These are phyloP conservation scores for Cinnamomum micranthum DNA, from an alignment of 164 flowering plant genomes.

Conservation along the genomic window DNA sequence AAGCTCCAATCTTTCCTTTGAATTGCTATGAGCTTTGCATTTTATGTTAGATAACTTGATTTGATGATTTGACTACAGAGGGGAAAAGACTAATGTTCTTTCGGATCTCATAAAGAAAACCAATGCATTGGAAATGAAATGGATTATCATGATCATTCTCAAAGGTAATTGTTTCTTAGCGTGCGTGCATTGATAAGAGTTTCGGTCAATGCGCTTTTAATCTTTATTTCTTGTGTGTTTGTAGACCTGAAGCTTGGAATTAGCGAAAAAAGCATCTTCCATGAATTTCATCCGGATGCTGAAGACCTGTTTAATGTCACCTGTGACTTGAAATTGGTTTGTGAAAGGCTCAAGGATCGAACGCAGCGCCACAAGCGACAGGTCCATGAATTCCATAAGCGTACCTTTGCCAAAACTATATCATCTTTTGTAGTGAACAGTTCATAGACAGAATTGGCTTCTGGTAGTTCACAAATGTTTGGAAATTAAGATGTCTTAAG, in stretches of 20 bases:
- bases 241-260: constrained; percentile 87
- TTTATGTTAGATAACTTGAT: neutral
- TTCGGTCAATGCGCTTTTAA: neutral
- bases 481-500: too few relatives aligned
- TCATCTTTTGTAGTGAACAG: neutral
- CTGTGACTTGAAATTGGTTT: constrained; percentile 89
- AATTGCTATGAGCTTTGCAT: neutral
- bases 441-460: too few relatives aligned
- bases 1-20: too few relatives aligned
- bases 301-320: constrained; percentile 98
- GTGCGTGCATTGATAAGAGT: neutral
- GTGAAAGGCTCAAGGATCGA: constrained; percentile 82
- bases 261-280: constrained; percentile 90
- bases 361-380: constrained; percentile 84
- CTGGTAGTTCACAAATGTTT: too few relatives aligned
- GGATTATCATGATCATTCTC: constrained; percentile 93
- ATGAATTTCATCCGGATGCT: constrained; percentile 98
- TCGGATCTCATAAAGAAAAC: constrained; percentile 74
- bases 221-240: neutral
- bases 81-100: constrained; percentile 64
- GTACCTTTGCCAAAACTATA: too few relatives aligned
- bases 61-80: constrained; percentile 29
- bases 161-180: constrained; percentile 48
- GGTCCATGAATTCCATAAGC: constrained; percentile 28
- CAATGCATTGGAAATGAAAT: constrained; percentile 96